Base-by-base conservation (phyloP, 306 rosid species). In the Herpetospermum pedunculosum region DNA sequence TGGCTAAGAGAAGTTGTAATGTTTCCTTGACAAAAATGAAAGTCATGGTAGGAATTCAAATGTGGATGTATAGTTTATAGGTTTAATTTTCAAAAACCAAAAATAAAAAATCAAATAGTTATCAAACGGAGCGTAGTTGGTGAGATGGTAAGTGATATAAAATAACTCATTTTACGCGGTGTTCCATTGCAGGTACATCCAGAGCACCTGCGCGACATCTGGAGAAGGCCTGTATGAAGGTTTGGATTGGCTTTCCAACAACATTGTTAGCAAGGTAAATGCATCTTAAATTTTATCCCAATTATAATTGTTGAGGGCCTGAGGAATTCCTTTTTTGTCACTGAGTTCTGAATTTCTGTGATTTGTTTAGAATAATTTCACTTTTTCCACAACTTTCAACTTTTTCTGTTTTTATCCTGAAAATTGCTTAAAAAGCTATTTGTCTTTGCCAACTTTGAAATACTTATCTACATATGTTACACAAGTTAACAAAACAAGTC, bases 161-260 rank as follows among this genome's bases (percentile, higher is more conserved):
- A 32, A 4, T 8, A 77, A 77, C 73, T 76, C 35, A 75, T 81
- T 63, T 76, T 48, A 77, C 34, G 64, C 28, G 77, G 64, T 75
- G 67, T 71, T 82, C 48, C 58, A 67, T 85, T 77, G 60, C 92
- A 93, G 98, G 98, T 93, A 90, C 83, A 93, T 93, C 80, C 98
- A 93, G 87, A 93, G 97, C 87, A 90, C 98, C n/a, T 93, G 98
- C 76, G 98, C 98, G 46, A 93, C 98, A 72, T 90, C 98, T 82
- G 98, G 98, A 80, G 98, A 93, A 85, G 98, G 98, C 58, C 94
- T 93, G 72, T 93, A 93, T 18, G 98, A 93, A 84, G 98, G 98
- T 73, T 78, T 92, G 84, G 98, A 92, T 0, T 92, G 96, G 98
- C 98, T 92, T 74, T 92, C 98, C 65, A 89, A 89, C 87, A 92